Base-by-base conservation (phyloP, 371 early-diverging fungal species). In the Mortierella sp. region DNA sequence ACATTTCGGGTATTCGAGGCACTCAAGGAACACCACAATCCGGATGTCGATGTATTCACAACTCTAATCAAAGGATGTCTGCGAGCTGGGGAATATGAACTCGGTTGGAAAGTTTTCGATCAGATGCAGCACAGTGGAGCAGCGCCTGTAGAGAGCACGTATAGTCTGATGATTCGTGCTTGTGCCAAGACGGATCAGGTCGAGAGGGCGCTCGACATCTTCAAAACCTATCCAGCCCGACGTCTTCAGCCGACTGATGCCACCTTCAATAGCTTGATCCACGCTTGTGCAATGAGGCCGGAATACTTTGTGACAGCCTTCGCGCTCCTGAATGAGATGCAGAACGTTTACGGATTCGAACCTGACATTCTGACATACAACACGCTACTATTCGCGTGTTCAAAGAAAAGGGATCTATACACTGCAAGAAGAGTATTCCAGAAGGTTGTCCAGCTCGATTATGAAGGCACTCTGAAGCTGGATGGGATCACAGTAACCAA, bases 101-200 rank as follows among this genome's bases (percentile, higher is more conserved):
- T 91, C 3, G 96, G 96, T 10, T 97, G 97, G 97, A 85, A 85
- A 29, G 84, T 92, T n/a, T 97, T 95, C 83, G 91, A 95, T 69
- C 83, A 92, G 59, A 91, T 97, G 94, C 88, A 93, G 49, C 81
- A 86, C 29, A 90, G 94, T 28, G 87, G 92, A 25, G 88, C 88
- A 40, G 83, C 87, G 49, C 93, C 96, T 0, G 93, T 94, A 67
- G 90, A 91, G 59, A 87, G 89, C 0, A 83, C 90, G 5, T 96
- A 91, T 60, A 88, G 90, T 14, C 74, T 94, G 24, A 97, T 97
- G 97, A 90, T 97, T 22, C 92, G 92, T 66, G 94, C 95, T 1
- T 97, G 97, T 76, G 90, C 95, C 2, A 88, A 89, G 80, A 86
- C 86, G 57, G 74, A 65, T 49, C 63, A 62, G n/a, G 57, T 60